A percentile compares a stretch with the other conserved stretches of the same genome.
These are phyloP conservation scores for Stipa capillata DNA, from an alignment of 176 grass and related monocot genomes.

Conservation along the genomic window DNA sequence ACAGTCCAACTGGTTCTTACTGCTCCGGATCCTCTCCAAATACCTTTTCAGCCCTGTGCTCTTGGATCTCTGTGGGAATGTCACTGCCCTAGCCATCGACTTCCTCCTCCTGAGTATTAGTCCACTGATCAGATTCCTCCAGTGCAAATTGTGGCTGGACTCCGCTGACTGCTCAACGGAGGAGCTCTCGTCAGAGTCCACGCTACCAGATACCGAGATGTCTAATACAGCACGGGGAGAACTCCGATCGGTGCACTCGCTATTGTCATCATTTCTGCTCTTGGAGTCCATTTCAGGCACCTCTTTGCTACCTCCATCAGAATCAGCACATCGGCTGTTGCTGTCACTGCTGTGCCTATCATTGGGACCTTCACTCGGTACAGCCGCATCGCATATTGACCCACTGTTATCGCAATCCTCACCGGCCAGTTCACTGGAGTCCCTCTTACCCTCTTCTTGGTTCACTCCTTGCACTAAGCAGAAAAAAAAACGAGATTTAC, in stretches of 20 bases:
- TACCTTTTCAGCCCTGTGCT: slow-evolving; percentile 40
- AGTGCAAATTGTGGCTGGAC: slow-evolving; percentile 47
- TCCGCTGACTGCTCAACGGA: slow-evolving; percentile 37
- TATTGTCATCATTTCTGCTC: not conserved
- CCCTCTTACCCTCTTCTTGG: not conserved
- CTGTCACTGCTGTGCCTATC: slow-evolving; percentile 9
- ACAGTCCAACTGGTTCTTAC: slow-evolving; percentile 48
- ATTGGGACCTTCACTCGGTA: not conserved
- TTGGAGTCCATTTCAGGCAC: slow-evolving; percentile 14
- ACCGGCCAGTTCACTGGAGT: not conserved
- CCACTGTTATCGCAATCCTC: not conserved
- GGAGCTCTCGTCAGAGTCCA: slow-evolving; percentile 46
- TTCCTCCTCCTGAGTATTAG: slow-evolving; percentile 72
- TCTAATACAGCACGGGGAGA: slow-evolving; percentile 56
- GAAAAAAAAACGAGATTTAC: slow-evolving; percentile 6
- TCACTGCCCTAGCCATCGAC: slow-evolving; percentile 52
- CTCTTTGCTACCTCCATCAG: slow-evolving; percentile 15
- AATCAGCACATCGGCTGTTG: slow-evolving; percentile 25
- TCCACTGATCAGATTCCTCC: slow-evolving; percentile 64
- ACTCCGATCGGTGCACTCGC: slow-evolving; percentile 25
- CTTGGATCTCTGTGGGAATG: slow-evolving; percentile 58
- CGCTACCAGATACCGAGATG: slow-evolving; percentile 30
- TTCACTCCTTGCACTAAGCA: slow-evolving; percentile 22
- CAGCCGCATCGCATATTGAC: not conserved
- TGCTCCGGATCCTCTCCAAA: slow-evolving; percentile 49